Evolutionary conservation across 129 eudicot genomes (phyloP), one percentile per base, ranked within the genome.

Genomic region (Ambrosia trifida): DNA sequence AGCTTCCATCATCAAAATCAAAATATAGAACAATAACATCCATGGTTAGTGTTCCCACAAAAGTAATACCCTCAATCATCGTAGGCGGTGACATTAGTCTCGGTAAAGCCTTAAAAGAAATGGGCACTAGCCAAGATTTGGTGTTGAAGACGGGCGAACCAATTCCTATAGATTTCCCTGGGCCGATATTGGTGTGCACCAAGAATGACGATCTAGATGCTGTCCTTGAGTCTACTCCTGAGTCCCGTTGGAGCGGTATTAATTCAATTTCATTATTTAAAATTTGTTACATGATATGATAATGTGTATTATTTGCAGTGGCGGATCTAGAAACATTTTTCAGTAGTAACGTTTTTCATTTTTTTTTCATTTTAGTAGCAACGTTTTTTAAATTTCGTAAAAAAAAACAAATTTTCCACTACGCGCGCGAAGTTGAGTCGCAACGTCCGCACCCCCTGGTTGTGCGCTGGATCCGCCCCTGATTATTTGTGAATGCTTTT

Each of bases 121-220:
- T 94, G 97, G 99, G 99, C 13, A 69, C 66, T 54, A 94, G 99
- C 12, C 74, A 80, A 2, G 97, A 94, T 81, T 67, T 87, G 53
- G 54, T 94, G 64, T 85, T 94, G 16, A 94, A 81, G 78, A 82
- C 96, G 76, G 99, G 99, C 28, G 93, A 94, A 50, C 36, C 86
- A 11, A 86, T 94, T 75, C 99, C 97, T 18, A 66, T 80, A 11
- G 96, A 94, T 80, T 94, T 94, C 69, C 68, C 80, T 1, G 99
- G 99, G 0, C 99, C 99, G 12, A 94, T 94, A 10, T 83, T 94
- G 80, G 98, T 90, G 31, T 94, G 97, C 51, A 94, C 98, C 4
- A 83, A 97, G 63, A 94, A 94, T 70, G 98, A 94, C 73, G 98
- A 94, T 78, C 84, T 89, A 32, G 97, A 94, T 45, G 97, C 89